Conservation (phyloP, 2,329 filamentous ascomycete species). For the Fusarium xyrophilum region DNA sequence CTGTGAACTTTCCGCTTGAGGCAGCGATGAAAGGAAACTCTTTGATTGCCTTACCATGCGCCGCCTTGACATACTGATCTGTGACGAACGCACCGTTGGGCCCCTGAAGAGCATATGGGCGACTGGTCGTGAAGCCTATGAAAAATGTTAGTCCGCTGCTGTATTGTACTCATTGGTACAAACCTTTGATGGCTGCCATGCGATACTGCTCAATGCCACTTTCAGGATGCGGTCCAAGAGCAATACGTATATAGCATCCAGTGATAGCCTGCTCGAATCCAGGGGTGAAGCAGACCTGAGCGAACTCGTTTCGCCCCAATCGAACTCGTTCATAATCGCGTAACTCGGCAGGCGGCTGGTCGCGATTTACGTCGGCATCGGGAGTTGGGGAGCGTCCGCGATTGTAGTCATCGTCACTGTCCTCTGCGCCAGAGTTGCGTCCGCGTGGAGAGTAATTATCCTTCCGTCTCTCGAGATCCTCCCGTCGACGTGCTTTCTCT, state of each 20-base stretch:
- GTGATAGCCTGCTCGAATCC: conserved; percentile 82
- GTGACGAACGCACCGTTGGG: conserved; percentile 81
- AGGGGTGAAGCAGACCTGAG: conserved; percentile 91
- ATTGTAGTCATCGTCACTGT: conserved; percentile 83
- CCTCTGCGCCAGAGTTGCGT: conserved; percentile 57
- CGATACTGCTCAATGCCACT: conserved; percentile 82
- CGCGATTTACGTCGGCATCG: conserved; percentile 71
- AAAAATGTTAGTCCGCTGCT: conserved; percentile 30
- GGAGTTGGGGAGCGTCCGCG: conserved; percentile 62
- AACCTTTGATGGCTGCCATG: conserved; percentile 87
- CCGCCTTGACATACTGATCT: conserved; percentile 81
- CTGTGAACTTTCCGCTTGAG: conserved; percentile 85
- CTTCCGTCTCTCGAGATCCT: conserved; percentile 67
- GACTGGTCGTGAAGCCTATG: conserved; percentile 77
- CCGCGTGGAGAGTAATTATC: conserved; percentile 53
- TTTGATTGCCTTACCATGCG: conserved; percentile 82
- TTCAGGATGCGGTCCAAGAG: conserved; percentile 77
- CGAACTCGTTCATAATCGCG: conserved; percentile 85
- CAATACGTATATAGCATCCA: conserved; percentile 86
- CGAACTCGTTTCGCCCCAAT: conserved; percentile 85
- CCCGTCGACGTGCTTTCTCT: conserved; percentile 60
- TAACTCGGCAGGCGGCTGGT: conserved; percentile 74
- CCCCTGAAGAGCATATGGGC: conserved; percentile 82
- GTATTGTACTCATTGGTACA: conserved; percentile 15
- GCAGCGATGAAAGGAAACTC: conserved; percentile 91